Evolutionary conservation across 2,329 filamentous ascomycete species (phyloP).

Genomic region (Cercospora brassicicola): DNA sequence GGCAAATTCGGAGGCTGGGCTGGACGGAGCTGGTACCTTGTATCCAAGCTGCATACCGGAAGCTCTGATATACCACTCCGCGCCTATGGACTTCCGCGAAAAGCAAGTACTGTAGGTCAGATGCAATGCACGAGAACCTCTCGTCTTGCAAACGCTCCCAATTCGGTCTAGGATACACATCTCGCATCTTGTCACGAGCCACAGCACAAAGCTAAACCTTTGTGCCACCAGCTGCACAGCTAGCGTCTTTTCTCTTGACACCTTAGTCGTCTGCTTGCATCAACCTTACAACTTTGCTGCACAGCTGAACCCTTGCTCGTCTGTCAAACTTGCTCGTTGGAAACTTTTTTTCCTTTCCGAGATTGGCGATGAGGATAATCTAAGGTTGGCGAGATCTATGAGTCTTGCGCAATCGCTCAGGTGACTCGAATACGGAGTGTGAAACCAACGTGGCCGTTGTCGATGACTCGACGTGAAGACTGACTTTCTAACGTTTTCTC

Average conservation of each 20-base stretch:
- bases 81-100: neutral
- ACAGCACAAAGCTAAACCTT: conserved; percentile 1
- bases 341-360: neutral
- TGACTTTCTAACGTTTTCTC: neutral
- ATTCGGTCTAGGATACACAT: neutral
- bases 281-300: neutral
- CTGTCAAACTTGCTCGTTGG: neutral
- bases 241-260: neutral
- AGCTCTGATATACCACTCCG: neutral
- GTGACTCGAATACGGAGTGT: neutral
- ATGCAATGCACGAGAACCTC: neutral
- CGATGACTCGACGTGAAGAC: neutral
- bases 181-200: neutral
- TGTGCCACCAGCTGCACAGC: conserved; percentile 2
- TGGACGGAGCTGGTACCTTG: neutral
- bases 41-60: neutral
- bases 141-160: neutral
- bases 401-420: neutral
- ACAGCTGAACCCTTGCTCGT: neutral
- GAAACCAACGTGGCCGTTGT: conserved; percentile 3
- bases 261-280: conserved; percentile 5
- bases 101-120: neutral
- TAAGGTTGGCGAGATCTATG: neutral
- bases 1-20: neutral
- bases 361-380: neutral